Base-by-base conservation (phyloP, 305 asterid species). In the Rubia tinctorum region DNA sequence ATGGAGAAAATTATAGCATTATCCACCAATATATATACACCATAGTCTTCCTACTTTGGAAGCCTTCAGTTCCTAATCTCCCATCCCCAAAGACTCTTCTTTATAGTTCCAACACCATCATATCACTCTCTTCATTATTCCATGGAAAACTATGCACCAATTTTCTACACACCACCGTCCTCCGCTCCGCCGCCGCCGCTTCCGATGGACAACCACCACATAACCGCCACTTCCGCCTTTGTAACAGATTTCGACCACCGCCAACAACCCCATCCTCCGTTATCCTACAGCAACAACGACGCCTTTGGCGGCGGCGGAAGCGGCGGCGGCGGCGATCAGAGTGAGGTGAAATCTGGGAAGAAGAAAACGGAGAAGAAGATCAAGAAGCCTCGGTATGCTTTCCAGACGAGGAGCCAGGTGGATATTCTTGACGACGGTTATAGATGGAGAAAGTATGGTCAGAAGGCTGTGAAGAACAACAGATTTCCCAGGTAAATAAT, bases 381-480 rank as follows among this genome's bases (percentile, higher is more conserved):
- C 5, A 84, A 69, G 59, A 88, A 81, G 49, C 88, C 93, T 22
- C 88, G 81, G 61, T 82, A 73, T 40, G 97, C 97, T 22, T 91
- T 91, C 74, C 96, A 91, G 77, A 91, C 97, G 0, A 84, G 97
- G 68, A 89, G 95, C 77, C 97, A 88, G 53, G 97, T 91, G 22
- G 97, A 91, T 80, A 87, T 91, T 42, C 93, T 91, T 47, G 97
- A 91, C 63, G 97, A 91, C 81, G 97, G 97, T 10, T 91, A 91
- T 79, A 82, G 92, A 80, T 91, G 97, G 97, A 91, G 97, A 71
- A 91, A 91, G 78, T 91, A 91, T 72, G 97, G 97, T 15, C 97
- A 91, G 25, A 91, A 91, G 71, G 94, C 95, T 0, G 97, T 91
- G 22, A 91, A 91, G 80, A 89, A 89, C 84, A 89, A 88, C 79